Evolutionary conservation across 306 rosid genomes (phyloP).

Genomic region (Cucumis cinereus): DNA sequence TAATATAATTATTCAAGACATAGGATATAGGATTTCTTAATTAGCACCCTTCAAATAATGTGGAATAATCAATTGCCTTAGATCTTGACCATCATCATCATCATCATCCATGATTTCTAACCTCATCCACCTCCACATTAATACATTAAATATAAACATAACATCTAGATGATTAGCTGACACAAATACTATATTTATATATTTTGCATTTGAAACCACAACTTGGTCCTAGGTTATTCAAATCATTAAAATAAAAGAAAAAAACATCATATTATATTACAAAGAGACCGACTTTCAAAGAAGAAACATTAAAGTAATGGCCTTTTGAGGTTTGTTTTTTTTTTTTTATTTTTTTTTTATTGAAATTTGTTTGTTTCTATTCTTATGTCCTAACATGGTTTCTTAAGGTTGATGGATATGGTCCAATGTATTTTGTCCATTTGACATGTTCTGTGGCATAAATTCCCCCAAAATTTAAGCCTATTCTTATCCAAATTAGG

Average conservation of each 20-base stretch:
- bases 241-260: not conserved
- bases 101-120: not conserved
- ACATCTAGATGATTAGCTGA: not conserved
- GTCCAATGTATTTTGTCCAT: not conserved
- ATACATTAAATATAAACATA: not conserved
- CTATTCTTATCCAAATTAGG: not conserved
- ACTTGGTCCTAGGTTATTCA: not conserved
- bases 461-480: slow-evolving; percentile 1
- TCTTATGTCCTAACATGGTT: not conserved
- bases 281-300: not conserved
- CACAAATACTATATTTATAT: not conserved
- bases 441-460: not conserved
- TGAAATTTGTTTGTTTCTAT: not conserved
- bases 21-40: not conserved
- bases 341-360: no score
- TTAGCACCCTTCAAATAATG: not conserved
- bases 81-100: not conserved
- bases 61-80: not conserved
- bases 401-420: slow-evolving; percentile 1
- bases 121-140: not conserved
- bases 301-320: not conserved
- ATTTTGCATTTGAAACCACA: not conserved
- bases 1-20: not conserved
- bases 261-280: not conserved
- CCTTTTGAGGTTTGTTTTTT: not conserved